phyloP scores from a whole-genome alignment of 2,329 filamentous ascomycete species.

The Fusarium nurragi region DNA sequence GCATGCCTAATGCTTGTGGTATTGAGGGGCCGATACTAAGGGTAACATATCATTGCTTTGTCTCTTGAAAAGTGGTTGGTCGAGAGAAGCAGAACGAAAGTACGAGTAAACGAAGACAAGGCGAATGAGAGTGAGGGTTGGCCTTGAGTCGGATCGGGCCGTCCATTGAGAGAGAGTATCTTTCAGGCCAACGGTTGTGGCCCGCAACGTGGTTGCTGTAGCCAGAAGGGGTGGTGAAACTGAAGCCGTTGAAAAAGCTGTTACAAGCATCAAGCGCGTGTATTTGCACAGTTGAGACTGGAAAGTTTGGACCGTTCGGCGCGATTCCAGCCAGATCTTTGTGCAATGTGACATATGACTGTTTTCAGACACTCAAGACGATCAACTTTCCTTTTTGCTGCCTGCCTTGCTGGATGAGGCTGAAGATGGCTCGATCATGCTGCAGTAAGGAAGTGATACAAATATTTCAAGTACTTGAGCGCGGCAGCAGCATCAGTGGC shows the following conservation, averaged over 20 bases:
- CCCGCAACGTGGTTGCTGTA: slow-evolving; percentile 34
- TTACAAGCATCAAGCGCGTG: slow-evolving; percentile 30
- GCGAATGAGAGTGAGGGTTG: slow-evolving; percentile 33
- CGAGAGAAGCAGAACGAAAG: slow-evolving; percentile 16
- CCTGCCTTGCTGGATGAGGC: slow-evolving; percentile 16
- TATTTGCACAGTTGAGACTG: slow-evolving; percentile 23
- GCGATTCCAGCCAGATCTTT: slow-evolving; percentile 57
- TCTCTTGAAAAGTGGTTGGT: slow-evolving; percentile 12
- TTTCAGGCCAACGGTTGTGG: slow-evolving; percentile 28
- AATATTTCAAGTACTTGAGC: slow-evolving; percentile 12
- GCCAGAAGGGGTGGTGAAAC: slow-evolving; percentile 39
- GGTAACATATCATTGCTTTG: slow-evolving; percentile 29
- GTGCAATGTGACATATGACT: slow-evolving; percentile 59
- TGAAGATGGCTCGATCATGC: slow-evolving; percentile 24
- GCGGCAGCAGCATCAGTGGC: slow-evolving; percentile 9
- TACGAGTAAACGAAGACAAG: slow-evolving; percentile 37
- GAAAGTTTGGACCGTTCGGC: slow-evolving; percentile 31
- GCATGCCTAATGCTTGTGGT: slow-evolving; percentile 14
- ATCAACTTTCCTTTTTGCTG: slow-evolving; percentile 24
- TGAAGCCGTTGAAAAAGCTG: slow-evolving; percentile 33
- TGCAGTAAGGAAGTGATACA: slow-evolving; percentile 33
- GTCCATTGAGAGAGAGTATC: slow-evolving; percentile 36
- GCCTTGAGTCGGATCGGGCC: slow-evolving; percentile 45
- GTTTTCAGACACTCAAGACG: slow-evolving; percentile 49
- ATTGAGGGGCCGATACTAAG: slow-evolving; percentile 1